Percentiles rank a stretch among this genome's conserved stretches.
phyloP scores from a whole-genome alignment of 306 rosid genomes.

The Fragaria vesca region DNA sequence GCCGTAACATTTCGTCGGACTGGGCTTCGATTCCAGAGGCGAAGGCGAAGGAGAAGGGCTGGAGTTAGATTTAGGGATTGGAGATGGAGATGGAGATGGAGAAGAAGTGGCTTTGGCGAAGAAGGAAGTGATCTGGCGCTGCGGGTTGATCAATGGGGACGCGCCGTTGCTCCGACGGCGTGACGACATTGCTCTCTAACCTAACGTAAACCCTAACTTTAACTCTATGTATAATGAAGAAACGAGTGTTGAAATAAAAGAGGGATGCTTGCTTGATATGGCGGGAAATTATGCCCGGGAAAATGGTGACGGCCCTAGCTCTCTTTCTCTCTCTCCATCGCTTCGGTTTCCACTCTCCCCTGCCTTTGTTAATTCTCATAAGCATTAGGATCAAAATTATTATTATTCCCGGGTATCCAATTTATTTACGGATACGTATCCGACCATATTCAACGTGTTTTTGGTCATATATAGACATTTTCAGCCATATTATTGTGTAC shows the following conservation, averaged over 20 bases:
- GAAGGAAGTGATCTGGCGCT: conserved; percentile 86
- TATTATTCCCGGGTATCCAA: no score
- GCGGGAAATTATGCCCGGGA: conserved; percentile 21
- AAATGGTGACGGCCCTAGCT: not conserved
- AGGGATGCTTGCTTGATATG: not conserved
- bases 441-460: no score
- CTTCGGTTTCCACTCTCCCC: not conserved
- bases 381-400: no score
- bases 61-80: not conserved
- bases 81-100: conserved; percentile 3
- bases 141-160: conserved; percentile 71
- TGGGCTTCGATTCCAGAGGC: conserved; percentile 17
- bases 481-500: no score
- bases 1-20: conserved; percentile 22
- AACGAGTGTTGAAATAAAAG: no score
- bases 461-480: no score
- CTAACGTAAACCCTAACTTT: no score
- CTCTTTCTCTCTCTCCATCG: not conserved
- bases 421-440: no score
- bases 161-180: conserved; percentile 73
- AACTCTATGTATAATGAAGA: no score
- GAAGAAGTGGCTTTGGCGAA: conserved; percentile 58
- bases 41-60: conserved; percentile 24
- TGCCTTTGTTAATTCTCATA: no score
- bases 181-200: conserved; percentile 35